Evolutionary conservation across 257 asterid genomes (phyloP), one percentile per base, ranked within the genome.

Genomic region (Nemophila menziesii): DNA sequence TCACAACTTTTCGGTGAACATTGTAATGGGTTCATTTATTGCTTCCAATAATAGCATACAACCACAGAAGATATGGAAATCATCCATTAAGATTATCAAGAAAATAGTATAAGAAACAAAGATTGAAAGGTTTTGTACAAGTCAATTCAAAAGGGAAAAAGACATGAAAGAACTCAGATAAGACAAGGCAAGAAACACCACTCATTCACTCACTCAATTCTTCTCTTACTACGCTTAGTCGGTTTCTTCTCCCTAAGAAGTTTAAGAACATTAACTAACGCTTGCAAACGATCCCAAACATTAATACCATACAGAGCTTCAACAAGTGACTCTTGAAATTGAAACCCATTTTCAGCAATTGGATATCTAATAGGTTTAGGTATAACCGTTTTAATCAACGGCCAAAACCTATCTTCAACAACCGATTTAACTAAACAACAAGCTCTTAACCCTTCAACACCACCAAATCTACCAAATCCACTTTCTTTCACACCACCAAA

Each of bases 351-450:
- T 60, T 76, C 94, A 7, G 96, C 72, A 22, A 85, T 51, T 22
- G 96, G 98, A 56, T 90, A 90, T 96, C 79, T 94, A 44, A 90
- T 85, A 55, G 98, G 98, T 66, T 81, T 85, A 10, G 96, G 98
- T 62, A 85, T 85, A 70, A 67, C 79, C 36, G 98, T 90, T 68
- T 85, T 90, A 64, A 90, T 55, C 23, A 90, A 68, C 2, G 98
- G 98, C 96, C 96, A 89, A 78, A 79, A 90, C 56, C 94, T 63
- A 60, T 90, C 98, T 78, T 90, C 98, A 36, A 69, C 96, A 4
- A 90, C 90, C 0, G 98, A 70, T 62, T 90, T 90, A 16, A 85
- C 86, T 5, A 90, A 92, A 58, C 98, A 85, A 78, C 98, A 90
- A 57, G 96, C 96, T 37, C 98, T 73, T 48, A 90, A 58, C 16